phyloP scores from a whole-genome alignment of 2,329 filamentous ascomycete species.

The Dothideomycetes sp. region DNA sequence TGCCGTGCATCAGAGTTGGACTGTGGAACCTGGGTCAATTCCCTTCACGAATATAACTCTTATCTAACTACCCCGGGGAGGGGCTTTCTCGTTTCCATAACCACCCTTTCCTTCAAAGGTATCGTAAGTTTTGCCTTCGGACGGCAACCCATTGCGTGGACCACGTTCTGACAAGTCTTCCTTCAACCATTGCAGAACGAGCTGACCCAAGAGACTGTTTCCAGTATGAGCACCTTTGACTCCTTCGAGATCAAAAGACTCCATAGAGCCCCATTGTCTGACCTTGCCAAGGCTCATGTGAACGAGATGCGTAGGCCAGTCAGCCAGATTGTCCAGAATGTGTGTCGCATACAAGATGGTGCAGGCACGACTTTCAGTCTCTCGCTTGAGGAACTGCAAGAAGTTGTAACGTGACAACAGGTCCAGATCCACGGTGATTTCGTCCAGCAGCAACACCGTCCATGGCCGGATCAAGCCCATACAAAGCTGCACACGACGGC shows the following conservation, averaged over 20 bases:
- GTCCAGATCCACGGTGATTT: conserved; percentile 95
- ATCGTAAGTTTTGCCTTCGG: conserved; percentile 58
- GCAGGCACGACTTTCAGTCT: conserved; percentile 73
- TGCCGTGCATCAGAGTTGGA: too few relatives aligned
- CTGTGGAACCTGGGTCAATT: too few relatives aligned
- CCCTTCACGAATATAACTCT: too few relatives aligned
- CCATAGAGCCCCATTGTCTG: conserved; percentile 73
- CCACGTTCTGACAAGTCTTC: conserved; percentile 72
- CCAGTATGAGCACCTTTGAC: conserved; percentile 46
- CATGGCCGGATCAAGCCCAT: conserved; percentile 93
- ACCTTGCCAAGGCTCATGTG: conserved; percentile 89
- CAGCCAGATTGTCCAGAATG: conserved; percentile 87
- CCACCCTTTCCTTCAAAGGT: conserved; percentile 51
- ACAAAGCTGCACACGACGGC: conserved; percentile 82
- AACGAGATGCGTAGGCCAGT: conserved; percentile 91
- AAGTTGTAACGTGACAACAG: conserved; percentile 78
- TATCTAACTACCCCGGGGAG: background rate
- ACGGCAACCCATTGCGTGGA: conserved; percentile 54
- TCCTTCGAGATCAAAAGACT: conserved; percentile 53
- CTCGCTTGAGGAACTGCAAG: conserved; percentile 71
- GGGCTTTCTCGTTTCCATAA: conserved; percentile 49
- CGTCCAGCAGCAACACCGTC: conserved; percentile 83
- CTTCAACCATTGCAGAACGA: conserved; percentile 81
- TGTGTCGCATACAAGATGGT: conserved; percentile 97
- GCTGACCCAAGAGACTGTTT: conserved; percentile 75